Evolutionary conservation across 768 basidiomycete genomes (phyloP).

Genomic region (Asterophora lycoperdoides): DNA sequence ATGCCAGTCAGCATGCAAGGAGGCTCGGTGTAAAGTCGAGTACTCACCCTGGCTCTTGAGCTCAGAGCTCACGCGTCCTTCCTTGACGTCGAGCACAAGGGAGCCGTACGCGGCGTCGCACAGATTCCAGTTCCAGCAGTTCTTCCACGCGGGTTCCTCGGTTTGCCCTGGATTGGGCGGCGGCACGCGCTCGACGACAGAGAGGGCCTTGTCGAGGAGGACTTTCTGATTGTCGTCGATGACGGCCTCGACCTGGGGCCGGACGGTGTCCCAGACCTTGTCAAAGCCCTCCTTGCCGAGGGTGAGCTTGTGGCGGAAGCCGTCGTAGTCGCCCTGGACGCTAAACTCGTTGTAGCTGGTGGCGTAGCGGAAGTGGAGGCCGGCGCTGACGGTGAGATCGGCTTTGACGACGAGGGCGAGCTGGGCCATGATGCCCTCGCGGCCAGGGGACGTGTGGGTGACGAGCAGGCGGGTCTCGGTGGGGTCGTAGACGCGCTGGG

Average conservation of each 20-base stretch:
- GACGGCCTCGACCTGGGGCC: constrained; percentile 83
- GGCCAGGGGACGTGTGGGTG: constrained; percentile 87
- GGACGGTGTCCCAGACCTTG: constrained; percentile 94
- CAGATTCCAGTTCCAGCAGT: constrained; percentile 98
- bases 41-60: constrained; percentile 81
- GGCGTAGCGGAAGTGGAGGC: constrained; percentile 96
- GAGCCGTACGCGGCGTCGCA: constrained; percentile 94
- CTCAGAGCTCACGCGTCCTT: constrained; percentile 89
- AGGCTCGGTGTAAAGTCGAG: constrained; percentile 12
- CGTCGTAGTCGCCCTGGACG: constrained; percentile 85
- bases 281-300: constrained; percentile 80
- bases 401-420: constrained; percentile 88
- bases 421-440: constrained; percentile 90
- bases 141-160: constrained; percentile 97
- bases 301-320: constrained; percentile 76
- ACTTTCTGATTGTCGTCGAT: constrained; percentile 89
- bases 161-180: constrained; percentile 47
- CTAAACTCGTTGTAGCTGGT: constrained; percentile 96
- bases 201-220: constrained; percentile 84
- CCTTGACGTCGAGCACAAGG: constrained; percentile 83
- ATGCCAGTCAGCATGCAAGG: neutral
- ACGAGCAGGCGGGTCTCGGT: constrained; percentile 92
- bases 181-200: constrained; percentile 80
- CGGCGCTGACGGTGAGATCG: constrained; percentile 90
- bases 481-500: constrained; percentile 88